Conservation (phyloP, 1,139 yeast species). For the Nakaseomyces sp. region DNA sequence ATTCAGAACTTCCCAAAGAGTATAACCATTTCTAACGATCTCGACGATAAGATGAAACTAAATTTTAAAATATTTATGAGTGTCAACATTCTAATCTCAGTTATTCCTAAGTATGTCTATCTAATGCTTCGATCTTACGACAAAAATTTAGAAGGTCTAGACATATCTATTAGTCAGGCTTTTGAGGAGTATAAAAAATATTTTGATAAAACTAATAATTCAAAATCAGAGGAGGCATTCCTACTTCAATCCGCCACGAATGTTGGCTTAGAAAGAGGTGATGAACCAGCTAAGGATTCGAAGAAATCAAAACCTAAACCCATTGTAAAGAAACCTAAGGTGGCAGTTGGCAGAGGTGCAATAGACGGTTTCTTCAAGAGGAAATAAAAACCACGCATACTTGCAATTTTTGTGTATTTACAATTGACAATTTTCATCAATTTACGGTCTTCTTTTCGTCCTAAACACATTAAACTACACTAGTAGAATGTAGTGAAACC, state of each 20-base stretch:
- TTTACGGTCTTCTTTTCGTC: neutral
- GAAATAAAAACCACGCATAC: conserved; percentile 7
- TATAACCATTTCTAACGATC: conserved; percentile 18
- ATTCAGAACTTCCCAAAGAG: conserved; percentile 30
- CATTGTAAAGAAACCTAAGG: conserved; percentile 31
- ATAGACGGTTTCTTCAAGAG: conserved; percentile 51
- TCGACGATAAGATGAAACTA: conserved; percentile 17
- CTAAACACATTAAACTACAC: too few relatives aligned
- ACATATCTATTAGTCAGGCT: conserved; percentile 10
- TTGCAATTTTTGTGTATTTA: too few relatives aligned
- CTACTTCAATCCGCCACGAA: conserved; percentile 24
- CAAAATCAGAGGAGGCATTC: conserved; percentile 19
- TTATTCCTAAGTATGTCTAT: conserved; percentile 24
- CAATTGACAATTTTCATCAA: too few relatives aligned
- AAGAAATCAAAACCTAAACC: conserved; percentile 23
- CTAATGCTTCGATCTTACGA: conserved; percentile 10
- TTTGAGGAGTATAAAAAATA: conserved; percentile 13
- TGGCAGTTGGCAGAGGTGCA: conserved; percentile 53
- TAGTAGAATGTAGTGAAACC: too few relatives aligned
- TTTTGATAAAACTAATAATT: conserved; percentile 8
- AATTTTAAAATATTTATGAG: conserved; percentile 18
- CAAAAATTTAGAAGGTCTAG: conserved; percentile 1
- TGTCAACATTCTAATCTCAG: conserved; percentile 24
- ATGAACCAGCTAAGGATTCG: conserved; percentile 4
- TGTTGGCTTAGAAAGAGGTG: conserved; percentile 15